These are phyloP conservation scores for Neoboletus brunneissimus DNA, from an alignment of 768 basidiomycete species.

Conservation along the genomic window DNA sequence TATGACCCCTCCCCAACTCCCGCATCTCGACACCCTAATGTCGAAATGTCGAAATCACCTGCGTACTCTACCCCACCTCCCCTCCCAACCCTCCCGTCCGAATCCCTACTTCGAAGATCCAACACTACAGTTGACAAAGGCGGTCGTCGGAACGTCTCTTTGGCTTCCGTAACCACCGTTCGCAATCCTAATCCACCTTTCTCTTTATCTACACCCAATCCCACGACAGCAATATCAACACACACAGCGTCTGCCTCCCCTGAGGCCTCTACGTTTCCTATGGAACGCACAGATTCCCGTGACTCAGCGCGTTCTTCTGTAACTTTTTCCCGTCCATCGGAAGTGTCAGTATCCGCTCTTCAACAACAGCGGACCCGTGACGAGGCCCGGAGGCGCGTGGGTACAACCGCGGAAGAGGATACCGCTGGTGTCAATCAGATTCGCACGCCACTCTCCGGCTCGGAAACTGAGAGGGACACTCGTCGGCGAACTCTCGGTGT, in stretches of 20 bases:
- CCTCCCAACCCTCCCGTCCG: conserved; percentile 58
- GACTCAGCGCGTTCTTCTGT: conserved; percentile 46
- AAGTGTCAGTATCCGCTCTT: conserved; percentile 52
- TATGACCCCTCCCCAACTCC: conserved; percentile 51
- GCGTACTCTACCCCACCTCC: conserved; percentile 56
- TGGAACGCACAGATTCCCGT: conserved; percentile 49
- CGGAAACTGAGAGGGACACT: conserved; percentile 51
- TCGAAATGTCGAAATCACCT: conserved; percentile 44
- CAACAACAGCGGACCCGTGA: conserved; percentile 49
- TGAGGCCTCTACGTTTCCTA: conserved; percentile 27
- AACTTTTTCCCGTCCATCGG: conserved; percentile 64
- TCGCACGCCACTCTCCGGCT: conserved; percentile 38
- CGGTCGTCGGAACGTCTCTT: conserved; percentile 43
- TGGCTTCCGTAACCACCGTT: conserved; percentile 44
- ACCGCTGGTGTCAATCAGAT: conserved; percentile 21
- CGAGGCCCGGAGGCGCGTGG: conserved; percentile 35
- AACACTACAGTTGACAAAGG: conserved; percentile 24
- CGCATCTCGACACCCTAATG: conserved; percentile 31
- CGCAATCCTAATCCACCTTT: conserved; percentile 43
- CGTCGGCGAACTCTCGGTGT: conserved; percentile 38
- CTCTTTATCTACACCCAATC: conserved; percentile 49
- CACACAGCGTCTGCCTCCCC: conserved; percentile 58
- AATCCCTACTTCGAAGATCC: conserved; percentile 38
- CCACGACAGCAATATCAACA: conserved; percentile 65
- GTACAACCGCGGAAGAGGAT: conserved; percentile 27